A percentile compares a stretch with the other conserved stretches of the same genome.
These are phyloP conservation scores for Gaillardinia entomophila DNA, from an alignment of 805 yeast species.

Conservation along the genomic window DNA sequence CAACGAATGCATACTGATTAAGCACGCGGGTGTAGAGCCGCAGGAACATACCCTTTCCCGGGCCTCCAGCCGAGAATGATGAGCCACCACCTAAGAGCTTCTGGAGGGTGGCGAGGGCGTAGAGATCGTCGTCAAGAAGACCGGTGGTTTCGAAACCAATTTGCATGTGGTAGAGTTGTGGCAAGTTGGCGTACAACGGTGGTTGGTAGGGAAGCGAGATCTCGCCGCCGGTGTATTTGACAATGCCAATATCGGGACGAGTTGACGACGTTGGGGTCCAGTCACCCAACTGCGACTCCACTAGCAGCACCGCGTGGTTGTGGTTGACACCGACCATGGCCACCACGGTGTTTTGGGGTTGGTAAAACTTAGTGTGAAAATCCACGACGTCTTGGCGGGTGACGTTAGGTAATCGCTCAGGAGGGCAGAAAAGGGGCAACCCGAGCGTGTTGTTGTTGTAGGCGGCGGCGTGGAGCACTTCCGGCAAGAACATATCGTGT, in stretches of 20 bases:
- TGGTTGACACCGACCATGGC: conserved; percentile 85
- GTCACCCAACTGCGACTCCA: conserved; percentile 58
- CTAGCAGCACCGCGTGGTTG: conserved; percentile 58
- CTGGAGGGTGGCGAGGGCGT: conserved; percentile 86
- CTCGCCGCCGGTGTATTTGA: conserved; percentile 49
- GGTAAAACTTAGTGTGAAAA: conserved; percentile 63
- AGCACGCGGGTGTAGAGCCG: conserved; percentile 86
- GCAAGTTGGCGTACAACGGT: conserved; percentile 44
- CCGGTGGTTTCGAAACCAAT: conserved; percentile 87
- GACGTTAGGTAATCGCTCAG: conserved; percentile 55
- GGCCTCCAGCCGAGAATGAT: conserved; percentile 97
- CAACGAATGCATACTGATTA: conserved; percentile 87
- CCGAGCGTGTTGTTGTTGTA: conserved; percentile 72
- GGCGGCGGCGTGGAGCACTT: conserved; percentile 82
- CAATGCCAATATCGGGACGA: conserved; percentile 47
- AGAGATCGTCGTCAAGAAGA: conserved; percentile 77
- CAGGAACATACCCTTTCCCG: conserved; percentile 98
- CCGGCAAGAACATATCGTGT: conserved; percentile 84
- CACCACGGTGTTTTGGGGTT: conserved; percentile 76
- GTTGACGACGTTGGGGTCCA: conserved; percentile 28
- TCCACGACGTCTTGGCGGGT: conserved; percentile 46
- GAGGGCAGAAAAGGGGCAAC: conserved; percentile 77
- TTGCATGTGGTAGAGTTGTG: conserved; percentile 80
- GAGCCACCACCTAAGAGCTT: conserved; percentile 95
- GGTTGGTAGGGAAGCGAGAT: conserved; percentile 32